Evolutionary conservation across 257 asterid species (phyloP).

Genomic region (Scutellaria galericulata): DNA sequence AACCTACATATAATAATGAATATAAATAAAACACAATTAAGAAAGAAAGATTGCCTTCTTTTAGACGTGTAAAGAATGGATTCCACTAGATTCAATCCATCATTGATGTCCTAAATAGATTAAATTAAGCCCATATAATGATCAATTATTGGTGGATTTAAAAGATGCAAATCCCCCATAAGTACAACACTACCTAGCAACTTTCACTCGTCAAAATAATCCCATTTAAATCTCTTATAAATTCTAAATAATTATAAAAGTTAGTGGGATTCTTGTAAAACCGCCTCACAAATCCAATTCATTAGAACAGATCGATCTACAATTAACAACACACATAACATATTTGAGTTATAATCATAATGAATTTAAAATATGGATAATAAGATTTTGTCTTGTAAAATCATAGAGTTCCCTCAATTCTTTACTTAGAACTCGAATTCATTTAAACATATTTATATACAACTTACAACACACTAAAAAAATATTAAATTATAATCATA

Average conservation of each 20-base stretch:
- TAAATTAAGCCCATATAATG: conserved; percentile 45
- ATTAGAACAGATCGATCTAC: too few relatives aligned
- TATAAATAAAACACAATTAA: background rate
- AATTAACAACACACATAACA: too few relatives aligned
- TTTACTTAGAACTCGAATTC: background rate
- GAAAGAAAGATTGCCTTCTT: conserved; percentile 22
- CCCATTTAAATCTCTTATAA: conserved; percentile 38
- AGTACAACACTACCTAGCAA: conserved; percentile 18
- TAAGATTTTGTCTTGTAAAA: too few relatives aligned
- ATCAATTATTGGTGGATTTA: conserved; percentile 66
- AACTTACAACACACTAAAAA: too few relatives aligned
- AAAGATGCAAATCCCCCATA: conserved; percentile 42
- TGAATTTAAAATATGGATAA: too few relatives aligned
- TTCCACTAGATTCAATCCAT: conserved; percentile 61
- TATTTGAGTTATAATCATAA: too few relatives aligned
- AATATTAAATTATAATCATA: too few relatives aligned
- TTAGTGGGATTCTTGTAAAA: background rate
- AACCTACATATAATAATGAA: background rate
- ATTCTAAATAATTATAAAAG: conserved; percentile 8
- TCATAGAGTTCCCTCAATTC: background rate
- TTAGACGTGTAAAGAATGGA: conserved; percentile 71
- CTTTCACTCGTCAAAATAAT: conserved; percentile 25
- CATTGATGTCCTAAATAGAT: conserved; percentile 48
- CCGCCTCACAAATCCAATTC: too few relatives aligned
- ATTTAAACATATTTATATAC: too few relatives aligned